Conservation (phyloP, 2,329 filamentous ascomycete species). For the Rugonectria rugulosa region DNA sequence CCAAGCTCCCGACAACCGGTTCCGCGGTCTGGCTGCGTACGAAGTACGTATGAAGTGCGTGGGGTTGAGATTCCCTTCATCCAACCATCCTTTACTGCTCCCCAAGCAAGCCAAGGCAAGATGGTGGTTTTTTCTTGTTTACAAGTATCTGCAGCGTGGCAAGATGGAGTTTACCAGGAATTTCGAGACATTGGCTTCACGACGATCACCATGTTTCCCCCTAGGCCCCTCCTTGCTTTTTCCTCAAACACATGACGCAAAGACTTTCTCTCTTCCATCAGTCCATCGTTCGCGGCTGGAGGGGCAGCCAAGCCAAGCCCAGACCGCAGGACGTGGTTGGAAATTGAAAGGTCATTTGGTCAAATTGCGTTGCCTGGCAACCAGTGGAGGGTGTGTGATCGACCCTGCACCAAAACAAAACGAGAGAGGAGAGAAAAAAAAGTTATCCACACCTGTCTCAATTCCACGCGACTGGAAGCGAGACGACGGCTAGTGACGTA, state of each 20-base stretch:
- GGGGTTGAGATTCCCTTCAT: too few relatives aligned
- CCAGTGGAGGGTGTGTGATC: slow-evolving; percentile 11
- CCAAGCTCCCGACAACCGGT: too few relatives aligned
- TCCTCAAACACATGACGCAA: slow-evolving; percentile 7
- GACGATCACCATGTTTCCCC: slow-evolving; percentile 15
- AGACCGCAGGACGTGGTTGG: slow-evolving; percentile 15
- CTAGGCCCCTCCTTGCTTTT: too few relatives aligned
- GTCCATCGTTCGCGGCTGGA: slow-evolving; percentile 9
- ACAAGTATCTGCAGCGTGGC: slow-evolving; percentile 31
- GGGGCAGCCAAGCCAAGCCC: slow-evolving; percentile 5
- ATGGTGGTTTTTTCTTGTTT: background rate
- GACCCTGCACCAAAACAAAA: background rate
- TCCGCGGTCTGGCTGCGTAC: too few relatives aligned
- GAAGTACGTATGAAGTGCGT: too few relatives aligned
- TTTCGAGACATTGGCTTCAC: background rate
- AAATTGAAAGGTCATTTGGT: slow-evolving; percentile 20
- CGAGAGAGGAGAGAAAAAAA: slow-evolving; percentile 10
- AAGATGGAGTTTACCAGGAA: slow-evolving; percentile 16
- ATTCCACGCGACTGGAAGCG: slow-evolving; percentile 19
- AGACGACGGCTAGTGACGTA: slow-evolving; percentile 40
- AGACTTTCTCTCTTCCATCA: slow-evolving; percentile 7
- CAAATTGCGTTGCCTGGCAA: slow-evolving; percentile 34
- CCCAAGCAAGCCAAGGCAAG: too few relatives aligned
- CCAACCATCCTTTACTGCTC: too few relatives aligned
- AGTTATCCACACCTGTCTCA: slow-evolving; percentile 24